These are phyloP conservation scores for Chernovozyma sophiae-reginae DNA, from an alignment of 1,139 yeast genomes.

Conservation along the genomic window DNA sequence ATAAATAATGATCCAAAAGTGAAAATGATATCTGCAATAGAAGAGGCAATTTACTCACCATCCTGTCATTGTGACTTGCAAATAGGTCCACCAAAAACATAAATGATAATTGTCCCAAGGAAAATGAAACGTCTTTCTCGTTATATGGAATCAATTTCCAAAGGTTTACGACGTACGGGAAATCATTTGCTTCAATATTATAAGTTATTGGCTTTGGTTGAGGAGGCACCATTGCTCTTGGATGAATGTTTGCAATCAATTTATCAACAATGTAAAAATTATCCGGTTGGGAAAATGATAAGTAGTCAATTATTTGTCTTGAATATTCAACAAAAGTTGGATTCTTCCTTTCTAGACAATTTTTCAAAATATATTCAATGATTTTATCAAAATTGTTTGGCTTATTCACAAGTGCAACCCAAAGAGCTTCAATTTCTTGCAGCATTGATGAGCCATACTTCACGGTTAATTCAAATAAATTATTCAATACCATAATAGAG, in stretches of 20 bases:
- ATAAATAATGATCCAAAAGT: constrained; percentile 80
- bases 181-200: constrained; percentile 12
- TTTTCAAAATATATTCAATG: constrained; percentile 62
- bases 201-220: constrained; percentile 17
- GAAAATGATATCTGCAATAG: constrained; percentile 79
- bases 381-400: constrained; percentile 68
- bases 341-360: constrained; percentile 68
- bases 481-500: constrained; percentile 75
- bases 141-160: constrained; percentile 52
- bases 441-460: constrained; percentile 69
- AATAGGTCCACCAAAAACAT: constrained; percentile 80
- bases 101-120: constrained; percentile 82
- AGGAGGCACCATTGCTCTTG: constrained; percentile 84
- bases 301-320: constrained; percentile 74
- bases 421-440: constrained; percentile 85
- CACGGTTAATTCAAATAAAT: constrained; percentile 80
- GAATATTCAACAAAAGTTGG: constrained; percentile 74
- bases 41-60: constrained; percentile 61
- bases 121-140: constrained; percentile 74
- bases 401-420: constrained; percentile 85
- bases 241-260: constrained; percentile 67
- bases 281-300: constrained; percentile 59
- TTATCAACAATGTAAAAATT: constrained; percentile 57
- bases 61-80: constrained; percentile 54
- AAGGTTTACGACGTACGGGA: constrained; percentile 76